Conservation (phyloP, 805 yeast genomes). For the Candida endomychidarum region DNA sequence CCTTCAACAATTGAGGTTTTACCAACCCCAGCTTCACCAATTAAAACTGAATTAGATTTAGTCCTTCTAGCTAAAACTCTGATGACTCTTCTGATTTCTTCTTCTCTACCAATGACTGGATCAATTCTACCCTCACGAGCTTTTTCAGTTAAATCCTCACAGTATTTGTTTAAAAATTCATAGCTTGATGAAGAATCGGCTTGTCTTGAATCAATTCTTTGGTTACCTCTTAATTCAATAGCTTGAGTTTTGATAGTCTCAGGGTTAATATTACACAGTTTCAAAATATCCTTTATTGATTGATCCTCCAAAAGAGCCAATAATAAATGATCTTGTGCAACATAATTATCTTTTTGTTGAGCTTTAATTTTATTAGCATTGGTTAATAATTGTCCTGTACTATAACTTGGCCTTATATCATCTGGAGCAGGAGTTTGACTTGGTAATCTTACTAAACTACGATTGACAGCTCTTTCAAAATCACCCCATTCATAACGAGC, state of each 20-base stretch:
- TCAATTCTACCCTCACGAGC: conserved; percentile 94
- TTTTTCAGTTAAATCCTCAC: conserved; percentile 88
- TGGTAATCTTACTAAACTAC: conserved; percentile 78
- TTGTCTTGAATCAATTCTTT: conserved; percentile 86
- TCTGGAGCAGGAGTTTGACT: conserved; percentile 88
- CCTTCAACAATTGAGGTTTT: conserved; percentile 98
- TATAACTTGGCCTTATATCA: conserved; percentile 70
- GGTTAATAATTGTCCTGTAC: conserved; percentile 72
- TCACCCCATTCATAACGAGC: conserved; percentile 85
- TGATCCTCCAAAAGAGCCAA: conserved; percentile 82
- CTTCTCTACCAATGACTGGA: conserved; percentile 98
- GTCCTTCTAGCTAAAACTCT: conserved; percentile 96
- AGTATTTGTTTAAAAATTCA: conserved; percentile 87
- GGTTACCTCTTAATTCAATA: conserved; percentile 79
- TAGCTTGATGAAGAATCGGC: conserved; percentile 86
- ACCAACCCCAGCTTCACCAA: conserved; percentile 99
- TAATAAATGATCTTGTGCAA: conserved; percentile 92
- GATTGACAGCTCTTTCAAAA: conserved; percentile 78
- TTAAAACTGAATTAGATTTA: conserved; percentile 92
- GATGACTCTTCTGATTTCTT: conserved; percentile 93
- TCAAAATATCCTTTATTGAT: conserved; percentile 66
- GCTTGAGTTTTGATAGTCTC: conserved; percentile 79
- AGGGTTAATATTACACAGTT: conserved; percentile 65
- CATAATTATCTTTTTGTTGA: conserved; percentile 85
- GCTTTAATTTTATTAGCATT: conserved; percentile 75